phyloP scores from a whole-genome alignment of 1,284 basidiomycete genomes.

The Boletus sp. region DNA sequence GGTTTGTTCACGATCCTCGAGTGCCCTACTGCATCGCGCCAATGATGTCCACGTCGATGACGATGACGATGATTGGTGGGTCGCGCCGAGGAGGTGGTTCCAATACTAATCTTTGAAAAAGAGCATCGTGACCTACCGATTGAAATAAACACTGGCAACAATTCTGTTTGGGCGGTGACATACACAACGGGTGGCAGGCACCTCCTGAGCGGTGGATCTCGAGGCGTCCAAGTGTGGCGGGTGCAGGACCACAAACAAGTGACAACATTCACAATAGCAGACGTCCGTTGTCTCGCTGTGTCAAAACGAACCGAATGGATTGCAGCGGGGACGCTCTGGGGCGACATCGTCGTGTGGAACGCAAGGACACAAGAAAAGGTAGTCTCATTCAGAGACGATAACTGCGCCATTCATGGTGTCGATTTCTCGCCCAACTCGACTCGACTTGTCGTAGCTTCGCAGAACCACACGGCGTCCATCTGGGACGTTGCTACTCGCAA shows the following conservation, averaged over 20 bases:
- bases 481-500: neutral
- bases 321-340: constrained; percentile 2
- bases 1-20: no score
- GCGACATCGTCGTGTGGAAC: neutral
- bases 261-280: neutral
- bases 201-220: neutral
- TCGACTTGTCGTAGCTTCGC: neutral
- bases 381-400: no score
- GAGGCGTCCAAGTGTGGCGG: neutral
- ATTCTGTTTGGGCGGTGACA: neutral
- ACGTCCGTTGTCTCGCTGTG: neutral
- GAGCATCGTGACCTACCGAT: neutral
- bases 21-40: no score
- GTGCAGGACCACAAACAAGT: neutral
- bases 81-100: no score
- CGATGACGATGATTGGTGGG: no score
- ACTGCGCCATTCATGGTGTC: neutral
- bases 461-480: neutral
- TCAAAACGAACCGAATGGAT: no score
- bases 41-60: no score
- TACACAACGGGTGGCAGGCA: neutral
- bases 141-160: neutral
- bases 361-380: neutral
- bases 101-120: no score
- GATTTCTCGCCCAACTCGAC: constrained; percentile 12